Base-by-base conservation (phyloP, 805 yeast species). In the Yamadazyma tumulicola region DNA sequence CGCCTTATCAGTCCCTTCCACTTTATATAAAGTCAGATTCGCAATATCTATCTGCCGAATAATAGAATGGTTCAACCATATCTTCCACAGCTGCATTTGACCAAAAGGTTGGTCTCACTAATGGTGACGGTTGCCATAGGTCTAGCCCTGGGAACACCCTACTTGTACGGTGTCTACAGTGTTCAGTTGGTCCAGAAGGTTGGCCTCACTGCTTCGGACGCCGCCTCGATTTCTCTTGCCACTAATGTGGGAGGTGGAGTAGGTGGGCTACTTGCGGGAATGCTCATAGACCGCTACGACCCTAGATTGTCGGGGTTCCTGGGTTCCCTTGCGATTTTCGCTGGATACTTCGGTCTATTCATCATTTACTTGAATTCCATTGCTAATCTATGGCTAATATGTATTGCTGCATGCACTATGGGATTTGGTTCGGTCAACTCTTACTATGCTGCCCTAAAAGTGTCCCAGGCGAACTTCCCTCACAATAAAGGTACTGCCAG, bases 101-200 rank as follows among this genome's bases (percentile, higher is more conserved):
- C 43, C 4, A 33, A 31, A 21, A 39, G 63, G 19, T 41, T 57
- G 23, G 33, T 51, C 17, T 52, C 69, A 1, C 50, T 66, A 25
- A 32, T 46, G 8, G 51, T 52, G 15, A 60, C 70, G 10, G 46
- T 64, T 10, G 49, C 80, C 12, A 79, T 79, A 6, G 72, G 85
- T 0, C 48, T 82, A 30, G 87, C 82, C 0, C 72, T 86, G 3
- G 91, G 93, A 2, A 82, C 88, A 2, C 84, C 86, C 0, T 84
- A 84, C 47, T 60, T 81, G 10, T 84, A 77, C 52, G 85, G 89
- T 0, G 75, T 77, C n/a, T 84, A 77, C 51, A 79, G 87, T 1
- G 89, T 91, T 2, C 88, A 83, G 51, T 59, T 84, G 42, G 69
- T 81, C 18, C 59, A 65, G 17, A 60, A 69, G 45, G 75, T 82